Evolutionary conservation across 768 basidiomycete genomes (phyloP).

Genomic region (Rhizopogon vulgaris): DNA sequence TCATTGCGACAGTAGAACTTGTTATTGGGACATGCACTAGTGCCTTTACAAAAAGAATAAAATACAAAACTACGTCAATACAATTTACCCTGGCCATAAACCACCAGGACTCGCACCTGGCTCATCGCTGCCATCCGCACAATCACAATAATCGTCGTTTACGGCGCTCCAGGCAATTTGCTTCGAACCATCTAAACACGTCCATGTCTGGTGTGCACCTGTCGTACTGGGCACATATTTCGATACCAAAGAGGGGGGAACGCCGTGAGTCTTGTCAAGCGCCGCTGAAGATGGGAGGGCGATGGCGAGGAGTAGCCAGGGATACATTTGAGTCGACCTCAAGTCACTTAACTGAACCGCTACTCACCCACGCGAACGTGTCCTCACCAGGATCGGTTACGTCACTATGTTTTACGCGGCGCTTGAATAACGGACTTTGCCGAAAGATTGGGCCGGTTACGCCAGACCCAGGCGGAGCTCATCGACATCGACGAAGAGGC

Average conservation of each 20-base stretch:
- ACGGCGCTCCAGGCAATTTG: constrained; percentile 75
- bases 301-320: constrained; percentile 39
- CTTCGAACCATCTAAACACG: constrained; percentile 75
- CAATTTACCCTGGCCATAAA: neutral
- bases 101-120: constrained; percentile 50
- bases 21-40: constrained; percentile 73
- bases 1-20: constrained; percentile 82
- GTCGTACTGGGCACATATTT: constrained; percentile 47
- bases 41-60: constrained; percentile 42
- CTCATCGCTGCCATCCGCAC: constrained; percentile 91
- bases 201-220: constrained; percentile 48
- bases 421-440: constrained; percentile 15
- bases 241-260: constrained; percentile 45
- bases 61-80: constrained; percentile 7
- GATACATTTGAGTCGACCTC: constrained; percentile 32
- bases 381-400: constrained; percentile 12
- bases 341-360: too few species aligned
- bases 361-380: neutral
- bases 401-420: constrained; percentile 18
- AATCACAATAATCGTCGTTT: constrained; percentile 95
- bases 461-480: neutral
- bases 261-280: constrained; percentile 49
- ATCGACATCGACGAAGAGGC: constrained; percentile 24
- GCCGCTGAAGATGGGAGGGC: constrained; percentile 35
- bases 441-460: constrained; percentile 4